Evolutionary conservation across 345 rosid genomes (phyloP).

Genomic region (Salix suchowensis): DNA sequence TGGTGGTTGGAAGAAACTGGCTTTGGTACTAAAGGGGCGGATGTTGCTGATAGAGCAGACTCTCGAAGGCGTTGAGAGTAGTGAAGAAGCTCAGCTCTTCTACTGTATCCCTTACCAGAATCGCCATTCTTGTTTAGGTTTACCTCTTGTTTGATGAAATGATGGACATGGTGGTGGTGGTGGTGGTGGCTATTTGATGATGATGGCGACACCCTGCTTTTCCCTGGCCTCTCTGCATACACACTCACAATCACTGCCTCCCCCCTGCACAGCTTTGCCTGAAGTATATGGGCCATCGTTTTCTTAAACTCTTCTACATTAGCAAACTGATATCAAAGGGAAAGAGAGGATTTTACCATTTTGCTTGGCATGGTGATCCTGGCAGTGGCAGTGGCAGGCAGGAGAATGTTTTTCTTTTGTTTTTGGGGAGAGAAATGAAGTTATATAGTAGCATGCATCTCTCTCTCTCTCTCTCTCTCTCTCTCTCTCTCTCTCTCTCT

Average conservation of each 20-base stretch:
- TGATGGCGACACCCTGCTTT: background rate
- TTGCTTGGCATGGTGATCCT: constrained; percentile 18
- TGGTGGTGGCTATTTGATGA: background rate
- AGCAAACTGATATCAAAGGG: background rate
- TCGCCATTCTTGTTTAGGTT: background rate
- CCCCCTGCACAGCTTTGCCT: constrained; percentile 30
- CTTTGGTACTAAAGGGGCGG: constrained; percentile 16
- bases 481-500: too few species aligned
- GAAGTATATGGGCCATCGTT: constrained; percentile 11
- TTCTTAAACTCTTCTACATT: background rate
- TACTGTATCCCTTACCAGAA: constrained; percentile 27
- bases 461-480: background rate
- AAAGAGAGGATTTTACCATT: constrained; percentile 19
- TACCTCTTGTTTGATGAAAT: constrained; percentile 1
- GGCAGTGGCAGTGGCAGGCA: background rate
- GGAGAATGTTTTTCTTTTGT: background rate
- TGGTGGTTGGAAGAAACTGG: constrained; percentile 20
- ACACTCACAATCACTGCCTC: constrained; percentile 36
- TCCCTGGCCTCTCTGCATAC: constrained; percentile 40
- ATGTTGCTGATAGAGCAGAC: constrained; percentile 21
- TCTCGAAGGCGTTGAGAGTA: constrained; percentile 35
- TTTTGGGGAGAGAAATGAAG: background rate
- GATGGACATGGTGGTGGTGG: constrained; percentile 14
- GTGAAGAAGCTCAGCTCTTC: constrained; percentile 49
- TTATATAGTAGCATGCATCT: background rate